Base-by-base conservation (phyloP, 2,329 filamentous ascomycete genomes). In the Aspergillus brunneoviolaceus region DNA sequence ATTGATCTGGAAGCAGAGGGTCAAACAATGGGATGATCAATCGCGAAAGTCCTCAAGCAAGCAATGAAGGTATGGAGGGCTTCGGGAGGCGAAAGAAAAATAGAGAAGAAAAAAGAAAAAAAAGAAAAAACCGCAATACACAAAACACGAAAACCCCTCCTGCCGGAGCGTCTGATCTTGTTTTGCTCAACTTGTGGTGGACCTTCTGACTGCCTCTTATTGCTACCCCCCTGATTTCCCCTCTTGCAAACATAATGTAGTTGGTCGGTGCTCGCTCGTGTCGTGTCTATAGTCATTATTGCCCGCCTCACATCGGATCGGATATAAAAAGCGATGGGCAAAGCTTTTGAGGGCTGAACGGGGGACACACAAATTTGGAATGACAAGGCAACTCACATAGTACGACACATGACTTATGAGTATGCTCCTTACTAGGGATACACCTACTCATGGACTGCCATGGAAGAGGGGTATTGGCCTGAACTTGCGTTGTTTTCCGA, bases 271-370 rank as follows among this genome's bases (percentile, higher is more conserved):
- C 56, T 58, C 50, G 27, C 56, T 58, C 42, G 49, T 53, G 56
- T 58, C 42, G 49, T 53, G 56, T 51, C 29, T 39, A n/a, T 33
- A 29, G 23, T 51, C 45, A 55, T 33, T 25, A 53, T 45, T 45
- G 39, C 29, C 51, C 50, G 57, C 49, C 51, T 54, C 53, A 45
- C 33, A 58, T 49, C 57, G 51, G 45, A 55, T 59, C 50, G 50
- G 51, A 54, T 31, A 25, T 51, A 35, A 49, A 23, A 54, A 39
- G 57, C 39, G 45, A 49, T 6, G 39, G 14, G 33, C 16, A 16
- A 12, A 16, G 33, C 11, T 16, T 16, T 16, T 16, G 33, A 14
- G 14, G 33, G 3, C 3, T 12, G 33, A 35, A 16, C 2, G 11
- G 33, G 33, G 14, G 33, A 16, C 33, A 5, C 11, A 12, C 33